Evolutionary conservation across 495 filamentous ascomycete genomes (phyloP), one percentile per base, ranked within the genome.

Genomic region (Podospora pseudopauciseta): DNA sequence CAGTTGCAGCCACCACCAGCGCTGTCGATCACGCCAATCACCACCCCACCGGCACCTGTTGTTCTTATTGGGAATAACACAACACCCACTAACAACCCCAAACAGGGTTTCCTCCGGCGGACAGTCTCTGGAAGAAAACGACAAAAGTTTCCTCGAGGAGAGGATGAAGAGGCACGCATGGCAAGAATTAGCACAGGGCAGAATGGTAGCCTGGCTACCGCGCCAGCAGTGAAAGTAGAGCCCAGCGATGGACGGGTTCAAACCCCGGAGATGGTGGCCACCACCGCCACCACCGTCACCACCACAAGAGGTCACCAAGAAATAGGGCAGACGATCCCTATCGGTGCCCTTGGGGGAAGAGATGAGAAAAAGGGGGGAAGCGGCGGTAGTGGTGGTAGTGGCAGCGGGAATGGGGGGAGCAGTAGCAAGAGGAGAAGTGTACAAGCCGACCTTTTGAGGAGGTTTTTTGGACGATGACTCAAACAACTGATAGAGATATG

Each of bases 371-470:
- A 49, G 39, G 39, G 39, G 9, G 39, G 39, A 3, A 49, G 39
- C 15, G 39, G 39, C 9, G 39, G 39, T 3, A 49, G 39, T 13
- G 39, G 56, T 59, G 26, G 56, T 20, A 59, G 56, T 20, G 26
- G 20, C 5, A 16, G 28, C 18, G 20, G 23, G 68, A 65, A 55
- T 54, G 66, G 23, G 53, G 67, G 65, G 73, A 70, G 20, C 57
- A 49, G 54, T n/a, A 68, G 26, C 7, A 59, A 59, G 56, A 68
- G 69, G 55, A 67, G 68, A 28, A 71, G 71, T 60, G 64, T 77
- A 67, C 77, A 77, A 44, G 34, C 76, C 58, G 73, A 78, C 79
- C 65, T 23, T 23, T 23, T 80, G 67, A 75, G 67, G 72, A 80
- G 70, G 71, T 59, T 76, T 70, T 78, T 81, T 76, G 78, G 73